These are phyloP conservation scores for Aspergillus carbonarius DNA, from an alignment of 2,329 filamentous ascomycete genomes.

Conservation along the genomic window DNA sequence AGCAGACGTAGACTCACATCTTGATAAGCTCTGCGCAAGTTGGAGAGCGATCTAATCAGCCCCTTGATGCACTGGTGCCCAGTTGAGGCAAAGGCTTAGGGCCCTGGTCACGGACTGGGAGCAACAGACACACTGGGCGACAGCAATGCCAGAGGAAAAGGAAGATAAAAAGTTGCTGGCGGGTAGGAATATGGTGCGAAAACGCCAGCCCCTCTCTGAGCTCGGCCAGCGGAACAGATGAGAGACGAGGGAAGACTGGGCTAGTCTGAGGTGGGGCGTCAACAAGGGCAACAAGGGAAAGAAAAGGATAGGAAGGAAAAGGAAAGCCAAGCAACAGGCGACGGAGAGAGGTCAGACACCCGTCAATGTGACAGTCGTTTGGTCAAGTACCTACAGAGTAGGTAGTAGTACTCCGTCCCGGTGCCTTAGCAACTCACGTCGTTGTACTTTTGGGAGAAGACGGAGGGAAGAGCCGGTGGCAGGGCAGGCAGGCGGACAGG, in stretches of 20 bases:
- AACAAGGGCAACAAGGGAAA: not conserved
- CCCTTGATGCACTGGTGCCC: conserved; percentile 11
- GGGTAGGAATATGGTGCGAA: not conserved
- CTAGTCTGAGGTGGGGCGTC: not conserved
- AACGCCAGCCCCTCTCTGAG: not conserved
- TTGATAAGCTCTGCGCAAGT: conserved; percentile 12
- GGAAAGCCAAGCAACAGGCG: not conserved
- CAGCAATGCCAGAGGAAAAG: conserved; percentile 3
- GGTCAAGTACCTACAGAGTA: not conserved
- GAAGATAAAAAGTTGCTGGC: not conserved
- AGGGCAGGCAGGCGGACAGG: not conserved
- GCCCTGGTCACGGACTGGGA: not conserved
- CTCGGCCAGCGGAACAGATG: not conserved
- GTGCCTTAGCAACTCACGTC: not conserved
- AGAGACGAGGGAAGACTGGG: not conserved
- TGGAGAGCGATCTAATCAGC: conserved; percentile 4
- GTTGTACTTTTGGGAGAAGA: not conserved
- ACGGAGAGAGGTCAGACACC: not conserved
- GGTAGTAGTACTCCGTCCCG: not conserved
- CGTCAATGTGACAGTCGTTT: conserved; percentile 1
- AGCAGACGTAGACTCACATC: conserved; percentile 20
- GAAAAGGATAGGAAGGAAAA: not conserved
- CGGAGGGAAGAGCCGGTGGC: not conserved
- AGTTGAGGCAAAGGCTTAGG: not conserved
- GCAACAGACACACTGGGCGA: conserved; percentile 1